Conservation (phyloP, 345 rosid genomes). For the Syzygium oleosum region DNA sequence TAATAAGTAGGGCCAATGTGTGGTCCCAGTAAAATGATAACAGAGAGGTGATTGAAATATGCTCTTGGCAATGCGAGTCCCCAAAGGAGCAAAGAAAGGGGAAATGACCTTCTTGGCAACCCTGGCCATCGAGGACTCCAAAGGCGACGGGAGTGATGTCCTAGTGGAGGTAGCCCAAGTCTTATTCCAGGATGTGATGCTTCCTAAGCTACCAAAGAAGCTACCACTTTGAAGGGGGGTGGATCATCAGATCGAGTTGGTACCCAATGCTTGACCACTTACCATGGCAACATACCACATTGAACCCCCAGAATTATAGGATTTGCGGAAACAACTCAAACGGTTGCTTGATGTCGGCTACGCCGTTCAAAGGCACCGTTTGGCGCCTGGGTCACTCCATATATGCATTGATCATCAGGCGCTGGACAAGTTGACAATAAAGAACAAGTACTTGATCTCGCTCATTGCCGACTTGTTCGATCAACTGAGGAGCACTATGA, state of each 20-base stretch:
- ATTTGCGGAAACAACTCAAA: not conserved
- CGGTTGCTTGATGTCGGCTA: not conserved
- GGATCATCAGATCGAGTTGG: not conserved
- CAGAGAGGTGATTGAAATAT: not conserved
- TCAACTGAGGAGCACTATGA: constrained; percentile 5
- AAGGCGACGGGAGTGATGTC: rapidly evolving
- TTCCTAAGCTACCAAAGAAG: not conserved
- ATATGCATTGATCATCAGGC: not conserved
- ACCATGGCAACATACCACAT: not conserved
- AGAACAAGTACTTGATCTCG: not conserved
- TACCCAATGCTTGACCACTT: not conserved
- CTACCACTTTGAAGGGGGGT: not conserved
- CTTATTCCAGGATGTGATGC: not conserved
- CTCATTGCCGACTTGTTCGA: not conserved
- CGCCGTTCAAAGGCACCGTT: not conserved
- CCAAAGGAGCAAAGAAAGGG: not conserved
- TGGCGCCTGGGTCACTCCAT: not conserved
- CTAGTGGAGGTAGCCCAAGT: not conserved
- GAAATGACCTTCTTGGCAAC: not conserved
- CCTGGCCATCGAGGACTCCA: not conserved
- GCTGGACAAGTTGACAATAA: not conserved
- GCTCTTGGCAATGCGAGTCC: not conserved
- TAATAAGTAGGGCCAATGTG: no score
- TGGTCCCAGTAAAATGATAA: no score
- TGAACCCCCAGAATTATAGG: not conserved